Evolutionary conservation across 371 early-diverging fungal genomes (phyloP), one percentile per base, ranked within the genome.

Genomic region (Zychaea mexicana): DNA sequence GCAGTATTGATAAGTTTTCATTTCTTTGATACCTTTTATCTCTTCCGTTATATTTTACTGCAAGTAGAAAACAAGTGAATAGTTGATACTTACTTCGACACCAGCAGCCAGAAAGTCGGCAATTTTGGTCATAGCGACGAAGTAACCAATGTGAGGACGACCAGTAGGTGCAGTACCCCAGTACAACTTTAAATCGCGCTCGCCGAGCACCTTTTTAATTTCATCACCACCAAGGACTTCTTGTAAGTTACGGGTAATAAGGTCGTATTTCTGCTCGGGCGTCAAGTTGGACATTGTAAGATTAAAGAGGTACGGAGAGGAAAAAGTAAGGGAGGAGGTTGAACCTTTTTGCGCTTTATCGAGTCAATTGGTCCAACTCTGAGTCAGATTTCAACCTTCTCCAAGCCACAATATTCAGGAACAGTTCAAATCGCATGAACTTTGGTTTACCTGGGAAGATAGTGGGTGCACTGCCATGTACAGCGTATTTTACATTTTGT

Each of bases 91-190:
- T 65, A 65, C 65, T 58, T 65, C 77, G 21, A 76, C 96, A 38
- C 96, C 98, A 56, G 99, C 99, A 65, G 85, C 70, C 61, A 99
- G 84, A 78, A 98, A 98, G 83, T 99, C 99, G 26, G 96, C 96
- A 75, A 99, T 89, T 86, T 99, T 99, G 64, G 94, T 78, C 90
- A 99, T 92, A 13, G 99, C 93, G 8, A 99, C 95, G 88, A 96
- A 98, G 87, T 99, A 99, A 57, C 96, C 99, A 69, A 99, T 88
- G 74, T 99, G 99, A 27, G 98, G 98, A 74, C 90, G 92, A 62
- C 99, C 99, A 3, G 99, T 99, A 7, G 99, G 92, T 21, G 99
- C 99, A 28, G 99, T 99, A 52, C 99, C 99, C 99, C 99, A 99
- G 89, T 99, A 99, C 70, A 99, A 78, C 66, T 90, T 94, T 38